Conservation (phyloP, 2,329 filamentous ascomycete genomes). For the Orbilia ellipsospora region DNA sequence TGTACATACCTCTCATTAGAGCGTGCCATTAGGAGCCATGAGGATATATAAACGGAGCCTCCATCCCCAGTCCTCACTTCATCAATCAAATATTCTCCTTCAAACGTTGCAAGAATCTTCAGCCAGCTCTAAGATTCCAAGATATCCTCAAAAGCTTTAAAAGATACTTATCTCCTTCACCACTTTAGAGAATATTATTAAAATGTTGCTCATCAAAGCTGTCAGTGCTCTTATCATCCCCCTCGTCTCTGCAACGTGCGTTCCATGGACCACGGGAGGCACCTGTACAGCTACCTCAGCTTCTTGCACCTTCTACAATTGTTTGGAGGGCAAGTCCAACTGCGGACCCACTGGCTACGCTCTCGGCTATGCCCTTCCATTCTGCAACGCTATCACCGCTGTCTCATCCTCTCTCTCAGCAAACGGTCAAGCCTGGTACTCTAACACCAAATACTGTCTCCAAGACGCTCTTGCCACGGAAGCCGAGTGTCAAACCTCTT, state of each 20-base stretch:
- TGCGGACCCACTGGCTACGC: conserved; percentile 29
- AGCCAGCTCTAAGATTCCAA: not conserved
- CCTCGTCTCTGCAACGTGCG: conserved; percentile 28
- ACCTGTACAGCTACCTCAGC: conserved; percentile 36
- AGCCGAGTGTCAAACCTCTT: conserved; percentile 32
- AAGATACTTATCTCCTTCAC: not conserved
- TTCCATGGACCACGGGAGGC: conserved; percentile 33
- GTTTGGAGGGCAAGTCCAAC: conserved; percentile 24
- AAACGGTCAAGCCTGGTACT: conserved; percentile 42
- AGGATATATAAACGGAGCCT: too few relatives aligned
- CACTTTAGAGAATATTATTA: not conserved
- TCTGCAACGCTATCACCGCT: conserved; percentile 35
- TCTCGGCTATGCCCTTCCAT: conserved; percentile 36
- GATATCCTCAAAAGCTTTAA: not conserved
- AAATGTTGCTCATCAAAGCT: conserved; percentile 27
- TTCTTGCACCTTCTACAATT: conserved; percentile 37
- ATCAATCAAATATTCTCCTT: not conserved
- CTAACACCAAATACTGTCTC: conserved; percentile 38
- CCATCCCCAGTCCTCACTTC: too few relatives aligned
- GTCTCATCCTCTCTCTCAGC: conserved; percentile 18
- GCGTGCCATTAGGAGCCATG: too few relatives aligned
- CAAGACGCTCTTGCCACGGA: conserved; percentile 37
- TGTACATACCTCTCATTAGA: too few relatives aligned
- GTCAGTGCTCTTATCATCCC: conserved; percentile 5
- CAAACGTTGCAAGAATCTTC: not conserved